A percentile compares a stretch with the other conserved stretches of the same genome.
phyloP scores from a whole-genome alignment of 1,284 basidiomycete genomes.

The Cryptococcus sp. region DNA sequence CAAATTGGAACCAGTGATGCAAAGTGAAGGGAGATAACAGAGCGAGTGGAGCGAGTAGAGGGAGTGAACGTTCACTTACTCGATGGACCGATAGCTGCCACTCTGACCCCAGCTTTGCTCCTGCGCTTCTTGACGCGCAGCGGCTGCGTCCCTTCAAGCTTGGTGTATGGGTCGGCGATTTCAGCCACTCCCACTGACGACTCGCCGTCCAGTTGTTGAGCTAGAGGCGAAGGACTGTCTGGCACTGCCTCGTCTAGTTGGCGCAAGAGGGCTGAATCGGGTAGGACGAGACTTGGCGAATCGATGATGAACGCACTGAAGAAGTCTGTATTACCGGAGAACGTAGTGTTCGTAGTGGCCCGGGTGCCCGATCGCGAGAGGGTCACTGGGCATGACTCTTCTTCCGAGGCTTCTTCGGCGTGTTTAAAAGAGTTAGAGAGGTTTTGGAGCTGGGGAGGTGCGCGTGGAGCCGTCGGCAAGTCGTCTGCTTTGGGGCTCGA shows the following conservation, averaged over 20 bases:
- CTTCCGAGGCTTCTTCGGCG: too few relatives aligned
- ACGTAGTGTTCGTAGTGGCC: background rate
- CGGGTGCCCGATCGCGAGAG: background rate
- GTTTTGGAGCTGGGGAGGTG: too few relatives aligned
- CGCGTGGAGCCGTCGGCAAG: too few relatives aligned
- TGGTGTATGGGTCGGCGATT: background rate
- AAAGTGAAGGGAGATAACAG: too few relatives aligned
- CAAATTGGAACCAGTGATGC: too few relatives aligned
- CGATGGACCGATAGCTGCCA: slow-evolving; percentile 14
- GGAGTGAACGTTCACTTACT: background rate
- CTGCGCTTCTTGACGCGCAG: slow-evolving; percentile 31
- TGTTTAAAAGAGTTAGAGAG: too few relatives aligned
- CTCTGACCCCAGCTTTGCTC: slow-evolving; percentile 4
- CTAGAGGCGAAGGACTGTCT: too few relatives aligned
- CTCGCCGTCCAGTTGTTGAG: too few relatives aligned
- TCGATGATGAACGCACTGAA: slow-evolving; percentile 24
- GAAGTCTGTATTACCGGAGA: slow-evolving; percentile 8
- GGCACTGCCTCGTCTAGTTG: too few relatives aligned
- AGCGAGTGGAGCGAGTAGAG: too few relatives aligned
- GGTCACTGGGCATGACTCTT: background rate
- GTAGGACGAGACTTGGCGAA: slow-evolving; percentile 1
- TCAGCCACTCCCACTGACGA: background rate
- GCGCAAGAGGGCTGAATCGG: too few relatives aligned
- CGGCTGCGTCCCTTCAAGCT: slow-evolving; percentile 25
- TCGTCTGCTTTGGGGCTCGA: too few relatives aligned